Percentiles rank a stretch among this genome's conserved stretches.
phyloP scores from a whole-genome alignment of 768 basidiomycete species.

The Leccinum longicurvipes region DNA sequence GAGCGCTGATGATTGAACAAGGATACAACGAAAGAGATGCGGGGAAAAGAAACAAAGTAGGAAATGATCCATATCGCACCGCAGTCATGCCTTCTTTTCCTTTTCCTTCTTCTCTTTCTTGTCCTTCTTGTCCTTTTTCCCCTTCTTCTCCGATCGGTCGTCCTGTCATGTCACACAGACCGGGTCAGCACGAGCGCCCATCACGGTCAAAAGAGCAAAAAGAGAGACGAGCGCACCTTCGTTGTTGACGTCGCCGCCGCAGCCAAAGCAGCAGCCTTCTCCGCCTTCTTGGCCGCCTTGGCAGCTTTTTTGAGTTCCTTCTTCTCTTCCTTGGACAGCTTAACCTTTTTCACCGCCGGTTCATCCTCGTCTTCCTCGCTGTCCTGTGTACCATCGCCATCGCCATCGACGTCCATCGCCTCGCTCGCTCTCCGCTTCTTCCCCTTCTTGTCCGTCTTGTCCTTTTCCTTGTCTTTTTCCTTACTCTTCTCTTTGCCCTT shows the following conservation, averaged over 20 bases:
- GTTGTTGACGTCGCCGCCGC: conserved; percentile 11
- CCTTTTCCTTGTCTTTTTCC: not conserved
- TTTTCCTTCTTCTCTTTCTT: conserved; percentile 41
- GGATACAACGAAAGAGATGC: conserved; percentile 1
- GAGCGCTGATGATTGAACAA: not conserved
- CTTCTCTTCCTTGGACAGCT: conserved; percentile 82
- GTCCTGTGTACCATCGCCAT: conserved; percentile 32
- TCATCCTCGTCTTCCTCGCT: conserved; percentile 38
- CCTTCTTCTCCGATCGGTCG: conserved; percentile 27
- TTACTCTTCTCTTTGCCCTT: conserved; percentile 10
- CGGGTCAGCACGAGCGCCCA: not conserved
- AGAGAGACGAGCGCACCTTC: conserved; percentile 34
- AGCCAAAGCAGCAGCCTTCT: conserved; percentile 30
- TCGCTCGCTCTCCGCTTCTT: conserved; percentile 70
- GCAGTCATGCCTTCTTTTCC: conserved; percentile 45
- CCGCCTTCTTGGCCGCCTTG: conserved; percentile 59
- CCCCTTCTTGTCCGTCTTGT: conserved; percentile 32
- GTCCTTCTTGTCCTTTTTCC: conserved; percentile 40
- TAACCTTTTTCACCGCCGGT: conserved; percentile 63
- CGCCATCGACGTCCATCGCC: conserved; percentile 61
- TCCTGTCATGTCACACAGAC: conserved; percentile 21
- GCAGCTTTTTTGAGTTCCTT: conserved; percentile 78
- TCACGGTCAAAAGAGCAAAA: not conserved
- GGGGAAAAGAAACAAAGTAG: not conserved
- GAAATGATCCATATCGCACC: conserved; percentile 1